Evolutionary conservation across 495 filamentous ascomycete genomes (phyloP).

Genomic region (Penicillium desertorum): DNA sequence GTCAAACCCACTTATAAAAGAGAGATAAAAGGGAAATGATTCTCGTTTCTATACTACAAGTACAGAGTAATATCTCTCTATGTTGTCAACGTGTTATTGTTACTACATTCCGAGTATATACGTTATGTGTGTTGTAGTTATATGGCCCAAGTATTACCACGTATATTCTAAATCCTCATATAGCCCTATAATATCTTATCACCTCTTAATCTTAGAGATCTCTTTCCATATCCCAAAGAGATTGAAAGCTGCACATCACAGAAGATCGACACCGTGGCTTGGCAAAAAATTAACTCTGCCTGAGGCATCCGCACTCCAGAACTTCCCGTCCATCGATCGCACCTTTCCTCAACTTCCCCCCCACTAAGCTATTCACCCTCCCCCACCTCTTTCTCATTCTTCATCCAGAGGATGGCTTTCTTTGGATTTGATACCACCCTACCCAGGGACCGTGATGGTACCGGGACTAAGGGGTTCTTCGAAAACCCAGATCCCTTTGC

Average conservation of each 20-base stretch:
- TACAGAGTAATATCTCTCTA: neutral
- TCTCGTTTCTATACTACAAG: neutral
- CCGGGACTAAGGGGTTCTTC: constrained; percentile 74
- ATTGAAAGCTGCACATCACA: neutral
- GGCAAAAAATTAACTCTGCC: constrained; percentile 8
- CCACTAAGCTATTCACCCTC: constrained; percentile 12
- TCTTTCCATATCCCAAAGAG: neutral
- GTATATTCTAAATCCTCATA: neutral
- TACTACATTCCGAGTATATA: neutral
- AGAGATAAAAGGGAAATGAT: neutral
- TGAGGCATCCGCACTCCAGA: constrained; percentile 17
- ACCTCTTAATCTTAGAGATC: neutral
- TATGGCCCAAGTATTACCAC: neutral
- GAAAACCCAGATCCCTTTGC: constrained; percentile 88
- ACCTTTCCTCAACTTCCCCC: constrained; percentile 21
- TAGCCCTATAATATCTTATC: neutral
- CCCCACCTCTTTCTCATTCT: constrained; percentile 11
- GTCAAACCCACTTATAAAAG: neutral
- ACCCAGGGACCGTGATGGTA: constrained; percentile 54
- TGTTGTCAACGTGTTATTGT: neutral
- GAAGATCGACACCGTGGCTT: constrained; percentile 17
- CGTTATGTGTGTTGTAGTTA: neutral
- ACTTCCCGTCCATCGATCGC: constrained; percentile 11
- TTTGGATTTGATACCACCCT: constrained; percentile 78
- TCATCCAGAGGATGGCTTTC: constrained; percentile 61